Conservation (phyloP, 805 yeast species). For the Ogataea populi-albae region DNA sequence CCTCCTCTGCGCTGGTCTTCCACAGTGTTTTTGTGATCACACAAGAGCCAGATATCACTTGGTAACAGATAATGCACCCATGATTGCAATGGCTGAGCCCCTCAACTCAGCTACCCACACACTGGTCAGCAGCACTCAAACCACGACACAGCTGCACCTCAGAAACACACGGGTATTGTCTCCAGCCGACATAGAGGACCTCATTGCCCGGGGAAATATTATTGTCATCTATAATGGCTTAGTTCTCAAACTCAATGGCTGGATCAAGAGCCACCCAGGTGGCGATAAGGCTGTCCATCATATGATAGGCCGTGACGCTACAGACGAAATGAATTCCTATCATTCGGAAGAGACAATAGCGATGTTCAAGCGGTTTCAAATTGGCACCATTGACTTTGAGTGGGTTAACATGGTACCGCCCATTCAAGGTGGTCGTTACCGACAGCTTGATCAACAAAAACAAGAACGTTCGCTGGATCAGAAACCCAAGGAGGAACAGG, state of each 20-base stretch:
- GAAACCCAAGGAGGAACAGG: slow-evolving; percentile 41
- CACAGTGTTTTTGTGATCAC: too few relatives aligned
- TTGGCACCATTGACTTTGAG: slow-evolving; percentile 59
- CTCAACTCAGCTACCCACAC: too few relatives aligned
- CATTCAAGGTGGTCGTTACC: slow-evolving; percentile 71
- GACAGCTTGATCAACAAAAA: slow-evolving; percentile 22
- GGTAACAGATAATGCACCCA: too few relatives aligned
- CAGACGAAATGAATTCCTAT: slow-evolving; percentile 86
- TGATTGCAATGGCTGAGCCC: too few relatives aligned
- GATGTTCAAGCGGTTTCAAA: slow-evolving; percentile 52
- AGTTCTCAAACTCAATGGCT: slow-evolving; percentile 63
- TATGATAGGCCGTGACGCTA: slow-evolving; percentile 85
- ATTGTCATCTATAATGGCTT: slow-evolving; percentile 61
- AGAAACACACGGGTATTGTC: slow-evolving; percentile 2
- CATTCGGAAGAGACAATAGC: slow-evolving; percentile 59
- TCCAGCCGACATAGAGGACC: slow-evolving; percentile 38
- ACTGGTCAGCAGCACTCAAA: too few relatives aligned
- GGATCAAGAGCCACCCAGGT: slow-evolving; percentile 82
- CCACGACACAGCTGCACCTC: neutral
- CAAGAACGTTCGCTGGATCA: slow-evolving; percentile 36
- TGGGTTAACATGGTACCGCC: slow-evolving; percentile 86
- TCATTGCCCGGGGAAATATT: slow-evolving; percentile 65
- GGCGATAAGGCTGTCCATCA: slow-evolving; percentile 83
- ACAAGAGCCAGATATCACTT: too few relatives aligned
- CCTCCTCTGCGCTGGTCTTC: too few relatives aligned